Evolutionary conservation across 1,284 basidiomycete genomes (phyloP), one percentile per base, ranked within the genome.

Genomic region (Irpex sp.): DNA sequence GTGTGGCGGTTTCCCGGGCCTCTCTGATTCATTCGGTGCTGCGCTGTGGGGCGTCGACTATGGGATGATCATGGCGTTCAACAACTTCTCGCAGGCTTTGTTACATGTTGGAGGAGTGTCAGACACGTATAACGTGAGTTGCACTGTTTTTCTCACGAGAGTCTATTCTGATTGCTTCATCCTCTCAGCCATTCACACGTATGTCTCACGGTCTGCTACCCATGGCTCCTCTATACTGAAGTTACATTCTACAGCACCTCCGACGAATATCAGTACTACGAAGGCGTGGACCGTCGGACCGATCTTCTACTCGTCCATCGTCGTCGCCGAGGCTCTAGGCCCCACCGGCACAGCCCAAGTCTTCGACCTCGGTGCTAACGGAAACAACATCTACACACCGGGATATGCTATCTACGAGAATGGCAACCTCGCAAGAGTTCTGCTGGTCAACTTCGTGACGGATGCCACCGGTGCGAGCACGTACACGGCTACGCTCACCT

Each of bases 1-100:
- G 37, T 94, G 92, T 75, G 89, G 90, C 72, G 93, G 93, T 88
- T 88, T 43, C 93, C 91, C 83, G 1, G 92, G 92, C 0, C 78
- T 93, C 19, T 87, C 84, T 61, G 86, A 94, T 70, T 79, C 78
- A 57, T 85, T 85, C 65, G 81, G 77, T 6, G 77, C 78, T 0
- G 78, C 82, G 3, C 71, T 84, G 31, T 85, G 83, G 83, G 71
- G 67, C 2, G 60, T 74, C 9, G 78, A 79, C 63, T 77, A 75
- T 60, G 72, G 74, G 11, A 65, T 79, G 49, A 71, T 75, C 61
- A 74, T 79, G 72, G 88, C 86, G 8, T 79, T 80, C 66, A 75
- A 74, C 61, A 87, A 87, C 69, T 88, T 89, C 68, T 79, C 80
- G 0, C 78, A 79, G 5, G 86, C 82, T 0, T 66, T 88, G 67